Conservation (phyloP, 305 asterid species). For the Fraxinus platypoda region DNA sequence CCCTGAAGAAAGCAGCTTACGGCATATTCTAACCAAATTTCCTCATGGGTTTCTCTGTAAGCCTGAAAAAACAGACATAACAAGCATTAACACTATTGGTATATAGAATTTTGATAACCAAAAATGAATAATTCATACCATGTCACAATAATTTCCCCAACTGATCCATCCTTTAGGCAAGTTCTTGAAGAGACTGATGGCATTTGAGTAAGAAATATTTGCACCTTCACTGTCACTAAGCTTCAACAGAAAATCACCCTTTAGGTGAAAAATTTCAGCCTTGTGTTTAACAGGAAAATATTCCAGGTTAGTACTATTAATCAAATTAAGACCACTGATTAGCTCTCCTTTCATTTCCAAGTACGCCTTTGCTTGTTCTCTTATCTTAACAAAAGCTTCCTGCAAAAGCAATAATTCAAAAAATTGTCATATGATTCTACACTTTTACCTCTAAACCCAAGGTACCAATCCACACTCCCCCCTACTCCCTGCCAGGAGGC, state of each 20-base stretch:
- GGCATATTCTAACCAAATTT: constrained; percentile 92
- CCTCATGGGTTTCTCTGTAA: constrained; percentile 87
- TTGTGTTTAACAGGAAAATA: constrained; percentile 91
- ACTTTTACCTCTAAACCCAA: not conserved
- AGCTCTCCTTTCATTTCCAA: constrained; percentile 99
- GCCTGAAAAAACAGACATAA: constrained; percentile 54
- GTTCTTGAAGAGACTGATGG: constrained; percentile 86
- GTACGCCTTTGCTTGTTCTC: constrained; percentile 99
- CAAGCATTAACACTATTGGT: constrained; percentile 16
- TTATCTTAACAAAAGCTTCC: constrained; percentile 97
- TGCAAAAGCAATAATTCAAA: constrained; percentile 36
- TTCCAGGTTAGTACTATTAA: constrained; percentile 92
- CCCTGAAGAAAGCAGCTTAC: constrained; percentile 99
- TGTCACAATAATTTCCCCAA: constrained; percentile 98
- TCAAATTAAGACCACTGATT: constrained; percentile 90
- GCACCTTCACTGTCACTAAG: constrained; percentile 97
- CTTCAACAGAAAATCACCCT: constrained; percentile 94
- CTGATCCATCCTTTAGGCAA: constrained; percentile 99
- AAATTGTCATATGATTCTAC: not conserved
- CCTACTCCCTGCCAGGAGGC: not conserved
- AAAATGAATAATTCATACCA: constrained; percentile 53
- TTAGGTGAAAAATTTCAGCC: constrained; percentile 95
- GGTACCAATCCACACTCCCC: constrained; percentile 4
- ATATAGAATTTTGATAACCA: constrained; percentile 13
- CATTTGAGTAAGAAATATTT: constrained; percentile 85